These are phyloP conservation scores for Craterostigma plantagineum DNA, from an alignment of 257 asterid species.

Conservation along the genomic window DNA sequence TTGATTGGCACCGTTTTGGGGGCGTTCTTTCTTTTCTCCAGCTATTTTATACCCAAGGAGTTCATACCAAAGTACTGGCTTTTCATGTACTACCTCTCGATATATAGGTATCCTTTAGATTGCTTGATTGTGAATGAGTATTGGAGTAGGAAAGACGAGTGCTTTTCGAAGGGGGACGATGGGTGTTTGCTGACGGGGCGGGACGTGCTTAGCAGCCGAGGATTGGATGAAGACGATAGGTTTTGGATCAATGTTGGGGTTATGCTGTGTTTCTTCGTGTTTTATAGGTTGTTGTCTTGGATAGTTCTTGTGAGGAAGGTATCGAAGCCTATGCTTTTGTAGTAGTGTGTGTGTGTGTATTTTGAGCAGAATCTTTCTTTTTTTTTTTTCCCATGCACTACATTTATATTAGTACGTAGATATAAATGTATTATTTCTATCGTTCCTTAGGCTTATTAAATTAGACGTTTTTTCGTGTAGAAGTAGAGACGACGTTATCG, in stretches of 20 bases:
- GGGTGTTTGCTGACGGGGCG: conserved; percentile 86
- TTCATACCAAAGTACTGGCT: conserved; percentile 61
- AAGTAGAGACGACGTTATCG: too few species aligned
- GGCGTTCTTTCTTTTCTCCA: conserved; percentile 83
- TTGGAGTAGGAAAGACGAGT: conserved; percentile 38
- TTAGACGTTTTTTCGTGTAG: too few species aligned
- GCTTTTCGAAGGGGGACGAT: conserved; percentile 67
- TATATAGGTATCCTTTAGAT: conserved; percentile 83
- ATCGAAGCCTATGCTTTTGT: conserved; percentile 53
- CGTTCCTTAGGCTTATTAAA: too few species aligned
- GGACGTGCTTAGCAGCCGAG: conserved; percentile 54
- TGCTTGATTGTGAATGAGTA: conserved; percentile 74
- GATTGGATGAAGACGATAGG: conserved; percentile 45
- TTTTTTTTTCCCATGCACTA: too few species aligned
- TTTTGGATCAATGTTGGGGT: conserved; percentile 49
- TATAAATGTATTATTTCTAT: too few species aligned
- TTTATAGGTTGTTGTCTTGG: conserved; percentile 58
- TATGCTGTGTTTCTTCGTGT: conserved; percentile 64
- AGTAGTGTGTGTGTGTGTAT: too few species aligned
- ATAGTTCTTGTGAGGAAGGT: conserved; percentile 59
- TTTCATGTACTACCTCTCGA: conserved; percentile 59
- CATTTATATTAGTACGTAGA: too few species aligned
- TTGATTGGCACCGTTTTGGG: conserved; percentile 47
- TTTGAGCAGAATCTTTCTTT: too few species aligned
- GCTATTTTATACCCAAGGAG: conserved; percentile 64